These are phyloP conservation scores for Ustilago sp. DNA, from an alignment of 1,284 basidiomycete genomes.

Conservation along the genomic window DNA sequence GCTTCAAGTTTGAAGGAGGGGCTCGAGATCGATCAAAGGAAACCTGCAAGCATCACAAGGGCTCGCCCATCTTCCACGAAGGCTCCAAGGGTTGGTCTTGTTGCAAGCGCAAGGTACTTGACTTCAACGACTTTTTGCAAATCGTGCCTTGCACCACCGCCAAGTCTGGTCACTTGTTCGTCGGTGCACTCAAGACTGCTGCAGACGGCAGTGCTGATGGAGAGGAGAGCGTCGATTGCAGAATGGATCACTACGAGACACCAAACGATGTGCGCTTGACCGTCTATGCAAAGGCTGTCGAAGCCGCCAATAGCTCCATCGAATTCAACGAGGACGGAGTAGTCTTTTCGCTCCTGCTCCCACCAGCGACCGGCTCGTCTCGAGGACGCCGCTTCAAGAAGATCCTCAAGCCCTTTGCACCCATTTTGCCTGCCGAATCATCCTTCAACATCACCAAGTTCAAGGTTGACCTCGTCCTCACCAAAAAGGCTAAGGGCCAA, in stretches of 20 bases:
- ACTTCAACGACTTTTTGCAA: slow-evolving; percentile 67
- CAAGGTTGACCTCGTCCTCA: slow-evolving; percentile 67
- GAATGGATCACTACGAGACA: slow-evolving; percentile 69
- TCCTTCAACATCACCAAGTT: slow-evolving; percentile 63
- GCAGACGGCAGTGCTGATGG: slow-evolving; percentile 21
- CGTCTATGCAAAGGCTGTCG: slow-evolving; percentile 64
- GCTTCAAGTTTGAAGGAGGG: slow-evolving; percentile 37
- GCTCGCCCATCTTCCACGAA: slow-evolving; percentile 68
- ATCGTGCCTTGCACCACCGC: slow-evolving; percentile 64
- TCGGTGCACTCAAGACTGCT: slow-evolving; percentile 41
- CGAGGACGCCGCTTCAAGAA: slow-evolving; percentile 53
- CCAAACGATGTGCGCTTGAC: slow-evolving; percentile 64
- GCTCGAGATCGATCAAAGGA: slow-evolving; percentile 46
- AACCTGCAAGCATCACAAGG: slow-evolving; percentile 62
- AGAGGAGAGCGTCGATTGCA: slow-evolving; percentile 53
- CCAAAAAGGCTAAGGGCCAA: slow-evolving; percentile 56
- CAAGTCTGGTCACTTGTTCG: slow-evolving; percentile 61
- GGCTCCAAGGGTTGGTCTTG: slow-evolving; percentile 68
- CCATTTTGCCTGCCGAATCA: slow-evolving; percentile 51
- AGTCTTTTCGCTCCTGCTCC: slow-evolving; percentile 56
- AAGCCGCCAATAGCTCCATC: slow-evolving; percentile 53
- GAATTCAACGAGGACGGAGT: slow-evolving; percentile 53
- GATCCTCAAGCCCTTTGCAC: slow-evolving; percentile 53
- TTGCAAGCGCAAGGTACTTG: slow-evolving; percentile 66
- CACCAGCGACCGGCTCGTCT: slow-evolving; percentile 45